Base-by-base conservation (phyloP, 768 basidiomycete genomes). In the Leucosporidium creatinivorum region DNA sequence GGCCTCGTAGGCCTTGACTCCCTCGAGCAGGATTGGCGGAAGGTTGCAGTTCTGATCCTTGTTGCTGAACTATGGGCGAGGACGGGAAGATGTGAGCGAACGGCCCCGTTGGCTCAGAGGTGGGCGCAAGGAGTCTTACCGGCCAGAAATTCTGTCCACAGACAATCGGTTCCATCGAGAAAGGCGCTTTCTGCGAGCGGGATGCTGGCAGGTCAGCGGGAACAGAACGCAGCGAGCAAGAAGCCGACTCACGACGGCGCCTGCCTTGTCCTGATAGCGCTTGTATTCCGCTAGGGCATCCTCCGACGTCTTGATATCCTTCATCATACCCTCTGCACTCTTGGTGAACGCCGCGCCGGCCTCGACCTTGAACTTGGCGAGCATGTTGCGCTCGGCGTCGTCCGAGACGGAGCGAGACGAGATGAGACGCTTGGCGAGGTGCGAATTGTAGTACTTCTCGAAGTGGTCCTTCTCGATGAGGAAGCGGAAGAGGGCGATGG, bases 101-200 rank as follows among this genome's bases (percentile, higher is more conserved):
- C n/a, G n/a, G n/a, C n/a, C n/a, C n/a, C n/a, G n/a, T n/a, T n/a
- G n/a, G n/a, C n/a, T 6, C 15, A 17, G 15, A 44, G 39, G 13
- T 13, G 33, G 33, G 33, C 33, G 4, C 4, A 33, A 10, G 10
- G 15, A 44, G 39, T 2, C 87, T 82, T 81, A 87, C 88, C 0
- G 96, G 96, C 96, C 96, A 99, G 78, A 89, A 91, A 5, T 93
- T 94, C 2, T 93, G 89, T 0, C 96, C 98, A 85, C 97, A 92
- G 58, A 99, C 88, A 8, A 83, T 93, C 51, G 97, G 91, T 1
- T 84, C 86, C 48, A 97, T 83, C 50, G 94, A 90, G 71, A 93
- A 82, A 5, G 84, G 81, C 4, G 87, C 87, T 13, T 84, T 77
- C 91, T 96, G 73, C 44, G n/a, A 60, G 26, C n/a, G 39, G 49